Percentiles rank a stretch among this genome's conserved stretches.
phyloP scores from a whole-genome alignment of 495 filamentous ascomycete genomes.

The Talaromyces liani region DNA sequence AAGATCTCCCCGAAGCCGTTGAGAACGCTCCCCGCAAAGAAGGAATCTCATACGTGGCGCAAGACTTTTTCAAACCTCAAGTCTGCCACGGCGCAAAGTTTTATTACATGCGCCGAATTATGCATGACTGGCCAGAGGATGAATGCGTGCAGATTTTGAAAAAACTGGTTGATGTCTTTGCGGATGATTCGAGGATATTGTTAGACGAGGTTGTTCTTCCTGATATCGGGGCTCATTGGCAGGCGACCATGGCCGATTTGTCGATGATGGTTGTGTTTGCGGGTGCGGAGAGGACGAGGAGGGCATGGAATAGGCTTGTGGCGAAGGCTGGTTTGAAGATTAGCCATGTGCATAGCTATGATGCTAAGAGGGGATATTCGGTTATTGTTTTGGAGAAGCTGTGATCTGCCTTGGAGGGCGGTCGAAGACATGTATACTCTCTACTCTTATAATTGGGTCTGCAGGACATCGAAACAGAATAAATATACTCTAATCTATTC shows the following conservation, averaged over 20 bases:
- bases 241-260: constrained; percentile 25
- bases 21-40: constrained; percentile 14
- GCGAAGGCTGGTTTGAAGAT: constrained; percentile 32
- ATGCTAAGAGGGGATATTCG: constrained; percentile 15
- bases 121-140: constrained; percentile 46
- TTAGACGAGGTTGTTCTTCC: constrained; percentile 32
- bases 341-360: constrained; percentile 31
- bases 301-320: constrained; percentile 34
- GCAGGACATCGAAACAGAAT: neutral
- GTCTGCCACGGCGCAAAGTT: constrained; percentile 31
- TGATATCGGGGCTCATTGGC: constrained; percentile 22
- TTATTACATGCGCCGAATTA: constrained; percentile 31
- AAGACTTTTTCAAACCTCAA: constrained; percentile 49
- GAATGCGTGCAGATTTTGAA: constrained; percentile 33
- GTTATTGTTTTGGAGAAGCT: constrained; percentile 17
- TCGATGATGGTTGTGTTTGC: constrained; percentile 28
- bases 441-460: neutral
- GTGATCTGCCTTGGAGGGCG: neutral
- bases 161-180: constrained; percentile 23
- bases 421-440: neutral
- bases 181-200: constrained; percentile 23
- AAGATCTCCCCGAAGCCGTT: constrained; percentile 43
- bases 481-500: neutral
- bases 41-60: constrained; percentile 12
- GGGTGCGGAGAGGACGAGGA: constrained; percentile 25